Percentiles rank a stretch among this genome's conserved stretches.
phyloP scores from a whole-genome alignment of 2,329 filamentous ascomycete genomes.

The Apiospora marii region DNA sequence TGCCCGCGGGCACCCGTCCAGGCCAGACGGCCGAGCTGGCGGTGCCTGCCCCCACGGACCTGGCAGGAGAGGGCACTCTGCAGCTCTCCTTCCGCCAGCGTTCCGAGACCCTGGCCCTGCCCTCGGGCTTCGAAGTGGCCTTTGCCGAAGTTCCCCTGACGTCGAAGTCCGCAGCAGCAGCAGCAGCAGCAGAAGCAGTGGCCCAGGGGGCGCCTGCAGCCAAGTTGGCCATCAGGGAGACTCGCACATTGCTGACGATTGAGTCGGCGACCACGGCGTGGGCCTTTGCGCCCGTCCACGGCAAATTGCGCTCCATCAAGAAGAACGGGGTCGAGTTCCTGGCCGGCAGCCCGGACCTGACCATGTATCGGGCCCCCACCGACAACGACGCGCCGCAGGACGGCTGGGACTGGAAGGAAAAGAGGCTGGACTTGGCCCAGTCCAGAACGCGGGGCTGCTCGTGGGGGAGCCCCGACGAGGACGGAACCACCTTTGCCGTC shows the following conservation, averaged over 20 bases:
- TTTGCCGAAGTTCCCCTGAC: conserved; percentile 39
- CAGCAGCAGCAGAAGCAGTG: background rate
- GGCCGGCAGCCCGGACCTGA: conserved; percentile 36
- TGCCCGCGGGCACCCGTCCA: conserved; percentile 38
- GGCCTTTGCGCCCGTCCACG: conserved; percentile 38
- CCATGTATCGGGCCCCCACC: conserved; percentile 68
- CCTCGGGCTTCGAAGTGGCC: conserved; percentile 39
- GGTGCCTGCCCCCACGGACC: conserved; percentile 28
- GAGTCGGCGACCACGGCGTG: conserved; percentile 35
- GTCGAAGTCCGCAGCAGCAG: background rate
- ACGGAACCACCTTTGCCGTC: conserved; percentile 47
- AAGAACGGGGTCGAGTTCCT: conserved; percentile 39
- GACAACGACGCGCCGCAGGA: conserved; percentile 68
- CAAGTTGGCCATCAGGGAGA: conserved; percentile 36
- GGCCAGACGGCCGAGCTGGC: conserved; percentile 38
- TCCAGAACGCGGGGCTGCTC: conserved; percentile 43
- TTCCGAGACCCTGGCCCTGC: conserved; percentile 33
- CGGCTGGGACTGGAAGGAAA: conserved; percentile 63
- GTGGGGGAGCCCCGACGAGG: conserved; percentile 36
- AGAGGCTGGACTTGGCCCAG: conserved; percentile 52
- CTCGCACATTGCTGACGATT: conserved; percentile 36
- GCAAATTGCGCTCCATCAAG: conserved; percentile 36
- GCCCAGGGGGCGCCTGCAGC: background rate
- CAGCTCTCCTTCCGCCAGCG: conserved; percentile 39
- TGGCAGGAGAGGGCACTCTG: conserved; percentile 36